Evolutionary conservation across 129 eudicot genomes (phyloP), one percentile per base, ranked within the genome.

Genomic region (Flaveria trinervia): DNA sequence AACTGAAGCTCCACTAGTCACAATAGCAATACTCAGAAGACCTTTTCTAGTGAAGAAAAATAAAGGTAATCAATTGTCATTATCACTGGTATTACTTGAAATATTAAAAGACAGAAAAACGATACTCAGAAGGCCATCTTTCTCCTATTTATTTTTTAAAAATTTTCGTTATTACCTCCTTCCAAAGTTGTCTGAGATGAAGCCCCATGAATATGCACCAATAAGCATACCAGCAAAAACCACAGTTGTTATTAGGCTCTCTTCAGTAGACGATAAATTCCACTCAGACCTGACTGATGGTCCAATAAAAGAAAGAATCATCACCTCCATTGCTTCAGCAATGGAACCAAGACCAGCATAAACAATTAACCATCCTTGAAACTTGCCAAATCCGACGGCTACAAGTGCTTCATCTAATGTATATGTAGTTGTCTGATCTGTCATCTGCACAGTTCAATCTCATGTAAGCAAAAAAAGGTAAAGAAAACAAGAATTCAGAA

Each of bases 311-410:
- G 94, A 91, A 15, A 91, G 82, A 77, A 88, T 83, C 94, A 91
- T 88, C 65, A 88, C 86, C 78, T 91, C 97, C 94, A 88, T 88
- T 46, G 97, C 97, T 81, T 91, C 94, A 5, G 94, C 84, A 54
- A 91, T 81, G 51, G 85, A 79, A 45, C 97, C 97, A 1, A 91
- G 87, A 22, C 97, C 97, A 0, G 94, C 97, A 77, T 91, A 91
- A 64, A 73, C 78, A 57, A 91, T 78, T 50, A 86, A 88, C 71
- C 81, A 74, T 68, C 71, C 83, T 78, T 88, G 97, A 77, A 83
- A 88, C 88, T 82, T 91, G 64, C 97, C 97, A 68, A 91, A 88
- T n/a, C 97, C 97, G 76, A 88, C 75, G 2, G 74, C 83, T 14
- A 76, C 49, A 72, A 91, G 97, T 71, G 97, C 97, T 74, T 91